These are phyloP conservation scores for Strobilomyces confusus DNA, from an alignment of 768 basidiomycete genomes.

Conservation along the genomic window DNA sequence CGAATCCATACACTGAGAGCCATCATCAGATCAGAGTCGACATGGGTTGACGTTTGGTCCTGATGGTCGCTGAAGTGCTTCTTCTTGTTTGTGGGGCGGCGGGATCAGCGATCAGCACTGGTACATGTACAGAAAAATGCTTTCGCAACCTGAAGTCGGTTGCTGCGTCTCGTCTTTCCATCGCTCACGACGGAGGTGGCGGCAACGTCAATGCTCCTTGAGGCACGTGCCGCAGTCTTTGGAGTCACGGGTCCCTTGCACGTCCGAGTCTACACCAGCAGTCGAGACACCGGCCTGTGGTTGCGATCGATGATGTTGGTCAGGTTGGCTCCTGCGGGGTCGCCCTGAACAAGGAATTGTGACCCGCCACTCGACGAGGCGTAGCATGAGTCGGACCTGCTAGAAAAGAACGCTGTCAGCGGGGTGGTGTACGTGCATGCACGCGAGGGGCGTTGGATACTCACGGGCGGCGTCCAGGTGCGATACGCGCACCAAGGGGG, in stretches of 20 bases:
- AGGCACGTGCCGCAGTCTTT: conserved; percentile 47
- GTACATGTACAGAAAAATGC: too few relatives aligned
- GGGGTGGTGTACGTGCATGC: not conserved
- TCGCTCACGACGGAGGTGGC: conserved; percentile 57
- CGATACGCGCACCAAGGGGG: conserved; percentile 59
- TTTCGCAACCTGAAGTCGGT: conserved; percentile 73
- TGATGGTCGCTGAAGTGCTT: too few relatives aligned
- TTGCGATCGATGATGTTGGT: too few relatives aligned
- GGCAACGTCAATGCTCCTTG: conserved; percentile 58
- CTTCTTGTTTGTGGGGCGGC: too few relatives aligned
- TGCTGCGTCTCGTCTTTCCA: conserved; percentile 55
- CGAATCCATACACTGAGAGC: too few relatives aligned
- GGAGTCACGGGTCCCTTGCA: conserved; percentile 26
- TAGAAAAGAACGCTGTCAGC: conserved; percentile 70
- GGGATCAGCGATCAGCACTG: too few relatives aligned
- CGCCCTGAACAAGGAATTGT: conserved; percentile 79
- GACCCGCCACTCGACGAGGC: conserved; percentile 63
- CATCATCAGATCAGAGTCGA: too few relatives aligned
- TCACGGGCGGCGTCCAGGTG: conserved; percentile 60
- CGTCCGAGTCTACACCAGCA: conserved; percentile 16
- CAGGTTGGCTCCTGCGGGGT: not conserved
- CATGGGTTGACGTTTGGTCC: too few relatives aligned
- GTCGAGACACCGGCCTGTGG: too few relatives aligned
- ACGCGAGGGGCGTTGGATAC: conserved; percentile 23
- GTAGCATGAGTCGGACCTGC: conserved; percentile 76